Evolutionary conservation across 1,284 basidiomycete species (phyloP), one percentile per base, ranked within the genome.

Genomic region (Baeospora myosura): DNA sequence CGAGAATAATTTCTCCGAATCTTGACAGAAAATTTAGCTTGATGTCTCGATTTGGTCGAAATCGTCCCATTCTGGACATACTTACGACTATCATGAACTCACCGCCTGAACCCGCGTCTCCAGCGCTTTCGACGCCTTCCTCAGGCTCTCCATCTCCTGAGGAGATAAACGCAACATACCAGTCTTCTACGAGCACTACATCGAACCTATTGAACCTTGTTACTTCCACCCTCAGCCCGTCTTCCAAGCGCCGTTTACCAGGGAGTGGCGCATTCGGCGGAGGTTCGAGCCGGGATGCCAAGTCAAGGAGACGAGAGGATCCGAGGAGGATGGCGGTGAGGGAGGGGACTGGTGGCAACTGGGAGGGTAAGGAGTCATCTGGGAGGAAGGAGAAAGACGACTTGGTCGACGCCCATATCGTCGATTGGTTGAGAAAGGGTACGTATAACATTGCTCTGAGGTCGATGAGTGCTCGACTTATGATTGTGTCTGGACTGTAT

Each of bases 341-440:
- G n/a, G 40, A 45, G 16, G 49, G 52, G 49, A 18, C n/a, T 34
- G 16, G 16, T 23, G 41, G 41, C 18, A 34, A 16, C n/a, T 42
- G 44, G 44, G 35, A 32, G 45, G 23, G 44, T 44, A 39, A 45
- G 45, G 42, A 20, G 28, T 36, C 25, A 37, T 54, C 7, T 51
- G 39, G 44, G 23, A 66, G 60, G 52, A 61, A 61, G 41, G 65
- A 67, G 24, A 67, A 68, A 45, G 63, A 66, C 18, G 68, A 68
- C 32, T 45, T 65, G 28, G 52, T 65, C 34, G 65, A 67, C 53
- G 47, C 44, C 30, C 46, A 58, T 36, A 45, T 67, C 12, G 65
- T 69, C 32, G 68, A 70, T 4, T 58, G 52, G 38, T 46, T 70
- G 25, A 62, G 66, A 44, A 68, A 64, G 59, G 66, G 68, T 65